These are phyloP conservation scores for Juglanconis oblonga DNA, from an alignment of 2,329 filamentous ascomycete genomes.

Conservation along the genomic window DNA sequence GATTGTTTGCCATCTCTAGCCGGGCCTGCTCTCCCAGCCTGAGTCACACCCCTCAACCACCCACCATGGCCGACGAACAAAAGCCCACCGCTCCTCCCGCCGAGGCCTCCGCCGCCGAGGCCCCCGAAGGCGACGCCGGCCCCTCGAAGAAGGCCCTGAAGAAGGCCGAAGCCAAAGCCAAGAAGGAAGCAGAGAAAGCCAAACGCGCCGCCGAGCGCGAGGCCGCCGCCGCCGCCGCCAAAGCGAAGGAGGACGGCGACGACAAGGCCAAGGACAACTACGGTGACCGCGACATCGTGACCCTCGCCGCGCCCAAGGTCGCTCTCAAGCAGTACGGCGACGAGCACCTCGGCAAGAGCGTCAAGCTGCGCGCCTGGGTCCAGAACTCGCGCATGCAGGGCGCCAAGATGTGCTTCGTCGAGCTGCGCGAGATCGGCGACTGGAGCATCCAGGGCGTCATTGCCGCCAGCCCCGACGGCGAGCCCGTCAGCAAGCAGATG, in stretches of 20 bases:
- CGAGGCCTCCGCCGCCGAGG: slow-evolving; percentile 65
- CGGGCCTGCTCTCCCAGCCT: background rate
- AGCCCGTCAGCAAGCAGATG: slow-evolving; percentile 76
- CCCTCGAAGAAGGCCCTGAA: slow-evolving; percentile 78
- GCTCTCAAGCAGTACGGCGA: slow-evolving; percentile 64
- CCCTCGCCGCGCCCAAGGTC: slow-evolving; percentile 47
- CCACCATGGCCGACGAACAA: slow-evolving; percentile 18
- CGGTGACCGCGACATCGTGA: slow-evolving; percentile 57
- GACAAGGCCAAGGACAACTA: slow-evolving; percentile 76
- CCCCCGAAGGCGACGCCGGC: slow-evolving; percentile 65
- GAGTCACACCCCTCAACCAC: slow-evolving; percentile 5
- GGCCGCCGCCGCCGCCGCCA: slow-evolving; percentile 58
- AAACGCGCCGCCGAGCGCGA: slow-evolving; percentile 70
- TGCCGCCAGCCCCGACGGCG: slow-evolving; percentile 61
- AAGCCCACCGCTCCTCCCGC: background rate
- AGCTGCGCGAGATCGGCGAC: slow-evolving; percentile 71
- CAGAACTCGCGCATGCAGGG: slow-evolving; percentile 86
- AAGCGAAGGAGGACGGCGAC: slow-evolving; percentile 39
- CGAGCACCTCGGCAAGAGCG: slow-evolving; percentile 63
- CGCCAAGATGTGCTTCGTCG: slow-evolving; percentile 87
- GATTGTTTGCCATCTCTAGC: no score
- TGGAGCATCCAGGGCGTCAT: slow-evolving; percentile 83
- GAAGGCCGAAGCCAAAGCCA: slow-evolving; percentile 81
- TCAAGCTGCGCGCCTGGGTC: slow-evolving; percentile 76
- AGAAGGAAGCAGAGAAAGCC: slow-evolving; percentile 83